phyloP scores from a whole-genome alignment of 257 asterid species.

The Solanum sejunctum region DNA sequence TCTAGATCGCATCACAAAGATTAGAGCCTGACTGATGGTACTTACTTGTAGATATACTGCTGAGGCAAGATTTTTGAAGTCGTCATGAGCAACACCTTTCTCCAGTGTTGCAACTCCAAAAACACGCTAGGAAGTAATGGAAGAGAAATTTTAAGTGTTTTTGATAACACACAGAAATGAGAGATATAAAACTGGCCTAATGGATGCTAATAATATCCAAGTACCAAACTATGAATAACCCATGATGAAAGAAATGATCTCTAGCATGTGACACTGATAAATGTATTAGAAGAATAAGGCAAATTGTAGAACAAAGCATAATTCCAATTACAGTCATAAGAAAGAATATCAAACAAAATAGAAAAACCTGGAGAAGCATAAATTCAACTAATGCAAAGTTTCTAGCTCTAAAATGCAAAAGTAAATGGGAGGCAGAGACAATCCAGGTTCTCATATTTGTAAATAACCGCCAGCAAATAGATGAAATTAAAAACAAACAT shows the following conservation, averaged over 20 bases:
- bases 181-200: not conserved
- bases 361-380: not conserved
- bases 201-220: not conserved
- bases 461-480: not conserved
- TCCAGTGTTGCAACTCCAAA: constrained; percentile 88
- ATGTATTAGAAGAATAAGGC: not conserved
- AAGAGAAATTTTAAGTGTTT: not conserved
- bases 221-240: not conserved
- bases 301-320: not conserved
- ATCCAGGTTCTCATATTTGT: not conserved
- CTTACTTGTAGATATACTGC: no score
- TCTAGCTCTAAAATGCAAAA: not conserved
- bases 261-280: not conserved
- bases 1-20: no score
- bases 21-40: no score
- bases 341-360: not conserved
- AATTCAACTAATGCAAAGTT: not conserved
- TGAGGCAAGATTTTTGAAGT: no score
- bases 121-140: constrained; percentile 23
- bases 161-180: not conserved
- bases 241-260: not conserved
- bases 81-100: constrained; percentile 6
- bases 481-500: no score
- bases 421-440: not conserved
- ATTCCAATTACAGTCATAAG: not conserved